These are phyloP conservation scores for Lentinula raphanica DNA, from an alignment of 768 basidiomycete species.

Conservation along the genomic window DNA sequence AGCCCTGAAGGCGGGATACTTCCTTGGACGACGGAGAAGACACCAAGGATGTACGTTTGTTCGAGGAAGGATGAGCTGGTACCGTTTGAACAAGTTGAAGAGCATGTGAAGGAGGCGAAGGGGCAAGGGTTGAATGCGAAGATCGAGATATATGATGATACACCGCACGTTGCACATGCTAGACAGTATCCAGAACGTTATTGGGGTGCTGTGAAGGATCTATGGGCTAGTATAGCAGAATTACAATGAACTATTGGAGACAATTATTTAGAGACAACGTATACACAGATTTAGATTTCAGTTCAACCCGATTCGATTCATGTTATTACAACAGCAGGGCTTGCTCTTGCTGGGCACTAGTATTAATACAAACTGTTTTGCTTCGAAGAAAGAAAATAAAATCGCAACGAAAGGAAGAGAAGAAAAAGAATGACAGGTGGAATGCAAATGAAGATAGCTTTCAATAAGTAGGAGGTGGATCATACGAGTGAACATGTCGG, in stretches of 20 bases:
- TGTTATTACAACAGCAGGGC: too few species aligned
- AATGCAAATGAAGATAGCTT: background rate
- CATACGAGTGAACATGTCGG: background rate
- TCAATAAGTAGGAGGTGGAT: background rate
- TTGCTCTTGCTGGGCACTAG: too few species aligned
- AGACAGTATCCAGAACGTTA: constrained; percentile 37
- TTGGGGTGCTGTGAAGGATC: constrained; percentile 32
- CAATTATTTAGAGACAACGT: too few species aligned
- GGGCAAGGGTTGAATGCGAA: constrained; percentile 28
- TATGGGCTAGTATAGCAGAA: constrained; percentile 31
- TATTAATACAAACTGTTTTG: too few species aligned
- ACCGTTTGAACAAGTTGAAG: constrained; percentile 28
- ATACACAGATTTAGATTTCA: too few species aligned
- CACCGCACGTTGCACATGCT: constrained; percentile 43
- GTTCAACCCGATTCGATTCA: too few species aligned
- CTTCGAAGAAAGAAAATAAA: constrained; percentile 4
- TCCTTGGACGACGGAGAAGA: constrained; percentile 34
- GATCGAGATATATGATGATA: constrained; percentile 33
- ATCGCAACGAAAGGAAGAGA: background rate
- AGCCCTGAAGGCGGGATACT: constrained; percentile 17
- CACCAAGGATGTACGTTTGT: constrained; percentile 42
- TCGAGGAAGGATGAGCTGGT: constrained; percentile 39
- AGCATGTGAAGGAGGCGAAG: constrained; percentile 28
- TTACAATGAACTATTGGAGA: too few species aligned
- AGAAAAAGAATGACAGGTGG: background rate